Evolutionary conservation across 1,284 basidiomycete genomes (phyloP), one percentile per base, ranked within the genome.

Genomic region (Ceratobasidium sp.): DNA sequence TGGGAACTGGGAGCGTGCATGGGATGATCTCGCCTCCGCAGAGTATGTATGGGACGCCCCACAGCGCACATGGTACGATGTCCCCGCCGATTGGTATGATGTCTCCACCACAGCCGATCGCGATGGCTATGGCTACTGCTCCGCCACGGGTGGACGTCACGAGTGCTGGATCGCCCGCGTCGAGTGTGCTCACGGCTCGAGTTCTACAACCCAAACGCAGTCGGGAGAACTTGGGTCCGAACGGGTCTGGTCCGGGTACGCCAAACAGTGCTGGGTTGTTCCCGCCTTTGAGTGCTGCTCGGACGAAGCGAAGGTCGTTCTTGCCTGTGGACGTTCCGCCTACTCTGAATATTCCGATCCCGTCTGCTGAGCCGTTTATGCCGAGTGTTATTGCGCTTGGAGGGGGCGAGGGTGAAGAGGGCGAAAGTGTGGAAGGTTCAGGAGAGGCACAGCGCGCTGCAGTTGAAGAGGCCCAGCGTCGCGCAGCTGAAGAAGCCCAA

Each of bases 301-400:
- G 67, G 5, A 41, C 67, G 41, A 71, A 71, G 24, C 67, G 67
- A 14, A 86, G 93, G 80, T 96, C 94, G 81, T 97, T 96, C 85
- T 84, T 97, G 36, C 94, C 94, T 24, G 86, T 96, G 64, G 92
- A 93, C n/a, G 77, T 79, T 86, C 78, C 82, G 29, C 84, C 83
- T 0, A 81, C 79, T 1, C 80, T 85, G 76, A 83, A 83, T 75
- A 81, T 85, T 29, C 75, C 81, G 0, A 85, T 85, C 62, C 91
- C 92, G 15, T 88, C 90, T 17, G 84, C 90, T 7, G 87, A 90
- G 27, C 82, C 87, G 1, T 93, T 92, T 80, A 82, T 92, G 62
- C 85, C 86, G 14, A 86, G 85, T 48, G 77, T 89, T 17, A 85
- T 86, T 3, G 85, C 86, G 27, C 82, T 85, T 14, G 85, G 50